Percentiles rank a stretch among this genome's conserved stretches.
These are phyloP conservation scores for Hypholoma sublateritium DNA, from an alignment of 768 basidiomycete genomes.

Conservation along the genomic window DNA sequence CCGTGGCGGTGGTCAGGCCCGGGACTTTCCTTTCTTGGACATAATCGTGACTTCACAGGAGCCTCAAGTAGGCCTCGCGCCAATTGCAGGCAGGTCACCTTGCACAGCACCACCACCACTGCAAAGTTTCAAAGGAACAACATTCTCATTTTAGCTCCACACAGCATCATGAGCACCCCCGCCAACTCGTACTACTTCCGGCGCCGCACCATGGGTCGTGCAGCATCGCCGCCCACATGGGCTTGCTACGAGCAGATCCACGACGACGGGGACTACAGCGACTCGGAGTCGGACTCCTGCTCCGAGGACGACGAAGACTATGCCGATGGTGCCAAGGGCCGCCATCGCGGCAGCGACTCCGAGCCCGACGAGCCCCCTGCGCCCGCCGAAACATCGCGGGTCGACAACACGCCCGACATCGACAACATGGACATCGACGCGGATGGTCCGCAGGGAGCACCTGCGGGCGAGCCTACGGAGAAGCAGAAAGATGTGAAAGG, in stretches of 20 bases:
- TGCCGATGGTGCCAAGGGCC: constrained; percentile 16
- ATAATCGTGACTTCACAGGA: constrained; percentile 6
- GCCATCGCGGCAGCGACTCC: constrained; percentile 26
- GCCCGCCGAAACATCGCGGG: constrained; percentile 15
- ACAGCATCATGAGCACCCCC: constrained; percentile 36
- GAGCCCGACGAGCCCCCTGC: constrained; percentile 34
- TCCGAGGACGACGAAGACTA: constrained; percentile 79
- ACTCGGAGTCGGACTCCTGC: constrained; percentile 61
- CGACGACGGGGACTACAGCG: constrained; percentile 62
- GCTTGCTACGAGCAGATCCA: constrained; percentile 91
- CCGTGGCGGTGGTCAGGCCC: neutral
- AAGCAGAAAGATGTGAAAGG: constrained; percentile 69
- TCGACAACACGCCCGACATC: constrained; percentile 28
- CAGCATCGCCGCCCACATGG: constrained; percentile 84
- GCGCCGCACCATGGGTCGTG: constrained; percentile 74
- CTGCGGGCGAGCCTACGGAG: constrained; percentile 24
- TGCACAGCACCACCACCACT: constrained; percentile 5
- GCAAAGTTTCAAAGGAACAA: neutral
- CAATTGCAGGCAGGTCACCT: neutral
- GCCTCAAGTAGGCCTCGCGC: constrained; percentile 9
- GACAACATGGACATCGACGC: constrained; percentile 66
- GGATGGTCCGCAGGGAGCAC: constrained; percentile 36
- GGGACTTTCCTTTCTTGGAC: neutral
- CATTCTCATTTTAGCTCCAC: neutral
- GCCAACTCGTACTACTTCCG: constrained; percentile 54